A percentile compares a stretch with the other conserved stretches of the same genome.
phyloP scores from a whole-genome alignment of 106 monocot species.

The Apostasia shenzhenica region DNA sequence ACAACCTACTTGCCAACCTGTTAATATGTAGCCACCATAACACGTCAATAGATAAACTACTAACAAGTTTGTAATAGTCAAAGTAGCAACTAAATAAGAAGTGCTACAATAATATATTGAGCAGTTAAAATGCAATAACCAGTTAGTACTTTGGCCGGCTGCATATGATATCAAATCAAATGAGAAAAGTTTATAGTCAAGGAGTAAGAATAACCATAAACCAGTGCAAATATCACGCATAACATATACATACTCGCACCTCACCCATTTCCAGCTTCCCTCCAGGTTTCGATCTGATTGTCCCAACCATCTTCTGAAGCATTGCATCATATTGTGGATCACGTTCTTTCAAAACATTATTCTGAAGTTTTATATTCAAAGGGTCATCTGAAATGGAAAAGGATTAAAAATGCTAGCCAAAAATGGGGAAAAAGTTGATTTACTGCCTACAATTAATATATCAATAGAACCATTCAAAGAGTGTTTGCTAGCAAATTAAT shows the following conservation, averaged over 20 bases:
- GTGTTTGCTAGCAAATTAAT: not conserved
- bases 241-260: conserved; percentile 21
- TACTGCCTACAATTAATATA: not conserved
- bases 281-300: conserved; percentile 47
- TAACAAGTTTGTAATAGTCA: too few species aligned
- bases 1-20: too few species aligned
- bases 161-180: too few species aligned
- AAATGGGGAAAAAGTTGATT: not conserved
- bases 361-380: conserved; percentile 10
- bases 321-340: conserved; percentile 56
- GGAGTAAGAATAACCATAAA: too few species aligned
- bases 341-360: conserved; percentile 44
- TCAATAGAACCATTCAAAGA: not conserved
- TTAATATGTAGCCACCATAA: too few species aligned
- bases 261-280: conserved; percentile 76
- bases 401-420: not conserved
- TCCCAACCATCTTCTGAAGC: conserved; percentile 61
- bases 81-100: too few species aligned
- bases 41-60: too few species aligned
- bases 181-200: too few species aligned
- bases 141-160: too few species aligned
- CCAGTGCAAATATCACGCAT: too few species aligned
- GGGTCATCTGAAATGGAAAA: conserved; percentile 19
- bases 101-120: too few species aligned
- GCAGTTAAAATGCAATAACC: too few species aligned